phyloP scores from a whole-genome alignment of 2,329 filamentous ascomycete genomes.

The Sporothrix globosa region DNA sequence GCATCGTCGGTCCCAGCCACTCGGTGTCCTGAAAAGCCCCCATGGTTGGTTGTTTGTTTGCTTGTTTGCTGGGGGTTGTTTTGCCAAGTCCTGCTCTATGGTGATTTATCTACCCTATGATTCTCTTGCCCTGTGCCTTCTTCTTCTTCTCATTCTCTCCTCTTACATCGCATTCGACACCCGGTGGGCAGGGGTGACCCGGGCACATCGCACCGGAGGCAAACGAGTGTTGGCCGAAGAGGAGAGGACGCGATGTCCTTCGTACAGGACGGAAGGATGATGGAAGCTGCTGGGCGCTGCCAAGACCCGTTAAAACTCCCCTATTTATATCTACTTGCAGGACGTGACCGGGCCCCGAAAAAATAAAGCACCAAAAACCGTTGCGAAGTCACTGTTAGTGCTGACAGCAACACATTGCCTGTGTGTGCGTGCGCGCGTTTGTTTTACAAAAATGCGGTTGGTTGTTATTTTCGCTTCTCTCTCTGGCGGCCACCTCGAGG shows the following conservation, averaged over 20 bases:
- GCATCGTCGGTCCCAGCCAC: slow-evolving; percentile 4
- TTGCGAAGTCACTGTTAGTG: slow-evolving; percentile 14
- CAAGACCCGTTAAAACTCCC: not conserved
- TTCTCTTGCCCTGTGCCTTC: not conserved
- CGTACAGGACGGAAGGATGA: no score
- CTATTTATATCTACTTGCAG: slow-evolving; percentile 5
- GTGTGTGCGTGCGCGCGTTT: not conserved
- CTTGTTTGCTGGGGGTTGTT: slow-evolving; percentile 5
- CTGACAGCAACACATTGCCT: not conserved
- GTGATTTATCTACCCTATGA: not conserved
- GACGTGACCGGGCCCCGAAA: not conserved
- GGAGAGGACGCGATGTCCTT: not conserved
- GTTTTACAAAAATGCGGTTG: not conserved
- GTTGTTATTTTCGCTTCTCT: no score
- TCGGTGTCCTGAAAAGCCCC: not conserved
- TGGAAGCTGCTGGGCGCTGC: not conserved
- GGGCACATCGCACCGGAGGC: not conserved
- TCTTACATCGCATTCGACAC: not conserved
- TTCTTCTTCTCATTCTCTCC: not conserved
- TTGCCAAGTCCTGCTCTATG: not conserved
- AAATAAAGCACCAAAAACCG: not conserved
- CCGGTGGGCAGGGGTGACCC: not conserved
- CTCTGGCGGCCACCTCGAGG: no score
- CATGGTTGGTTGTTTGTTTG: not conserved
- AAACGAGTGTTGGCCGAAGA: not conserved